Conservation (phyloP, 2,329 filamentous ascomycete species). For the Fusarium staphyleae region DNA sequence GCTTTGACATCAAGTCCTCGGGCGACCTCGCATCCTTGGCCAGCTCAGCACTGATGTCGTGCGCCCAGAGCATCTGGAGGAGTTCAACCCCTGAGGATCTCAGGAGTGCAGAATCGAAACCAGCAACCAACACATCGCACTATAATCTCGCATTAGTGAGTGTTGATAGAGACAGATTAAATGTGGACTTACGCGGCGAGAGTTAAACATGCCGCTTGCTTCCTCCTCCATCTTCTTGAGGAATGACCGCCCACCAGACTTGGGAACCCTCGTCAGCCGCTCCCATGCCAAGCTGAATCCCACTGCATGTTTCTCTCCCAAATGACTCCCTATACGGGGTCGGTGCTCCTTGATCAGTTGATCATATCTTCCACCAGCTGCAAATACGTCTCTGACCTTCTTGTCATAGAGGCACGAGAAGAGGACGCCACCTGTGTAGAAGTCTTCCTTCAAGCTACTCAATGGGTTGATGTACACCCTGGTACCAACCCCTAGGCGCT, state of each 20-base stretch:
- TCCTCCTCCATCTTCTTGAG: constrained; percentile 76
- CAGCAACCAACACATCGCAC: constrained; percentile 90
- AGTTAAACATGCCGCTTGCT: constrained; percentile 61
- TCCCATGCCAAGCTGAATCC: constrained; percentile 94
- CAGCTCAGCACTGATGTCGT: constrained; percentile 87
- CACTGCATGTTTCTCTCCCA: constrained; percentile 79
- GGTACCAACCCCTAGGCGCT: constrained; percentile 74
- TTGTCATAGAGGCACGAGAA: constrained; percentile 92
- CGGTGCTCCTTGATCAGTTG: constrained; percentile 84
- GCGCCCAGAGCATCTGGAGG: constrained; percentile 79
- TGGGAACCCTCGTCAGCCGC: constrained; percentile 72
- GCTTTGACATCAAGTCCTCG: constrained; percentile 79
- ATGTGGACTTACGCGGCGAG: constrained; percentile 63
- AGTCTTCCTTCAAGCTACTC: constrained; percentile 88
- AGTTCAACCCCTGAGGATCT: constrained; percentile 79
- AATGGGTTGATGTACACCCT: constrained; percentile 87
- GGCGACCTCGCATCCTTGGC: constrained; percentile 79
- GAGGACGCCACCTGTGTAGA: constrained; percentile 84
- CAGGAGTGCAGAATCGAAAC: constrained; percentile 80
- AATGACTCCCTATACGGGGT: constrained; percentile 68
- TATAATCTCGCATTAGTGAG: constrained; percentile 43
- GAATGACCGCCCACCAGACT: constrained; percentile 62
- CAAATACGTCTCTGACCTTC: constrained; percentile 85
- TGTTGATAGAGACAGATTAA: neutral
- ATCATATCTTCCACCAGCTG: constrained; percentile 93